Percentiles rank a stretch among this genome's conserved stretches.
Conservation (phyloP, 2,329 filamentous ascomycete genomes). For the Pyrenochaeta sp. region DNA sequence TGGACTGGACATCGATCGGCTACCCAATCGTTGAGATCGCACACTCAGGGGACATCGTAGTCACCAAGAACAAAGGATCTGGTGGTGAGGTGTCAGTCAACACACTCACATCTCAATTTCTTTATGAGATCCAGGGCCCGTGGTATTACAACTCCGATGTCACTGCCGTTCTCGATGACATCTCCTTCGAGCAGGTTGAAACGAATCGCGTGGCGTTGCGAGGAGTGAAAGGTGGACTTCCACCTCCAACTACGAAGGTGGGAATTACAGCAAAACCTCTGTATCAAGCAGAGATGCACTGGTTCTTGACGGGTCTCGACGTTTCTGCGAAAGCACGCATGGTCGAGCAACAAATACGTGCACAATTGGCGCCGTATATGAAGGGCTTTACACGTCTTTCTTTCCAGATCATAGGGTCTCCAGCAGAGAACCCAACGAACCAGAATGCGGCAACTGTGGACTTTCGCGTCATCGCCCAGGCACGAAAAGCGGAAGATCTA, state of each 20-base stretch:
- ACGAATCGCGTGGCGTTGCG: conserved; percentile 58
- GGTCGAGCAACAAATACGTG: conserved; percentile 29
- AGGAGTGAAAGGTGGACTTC: conserved; percentile 53
- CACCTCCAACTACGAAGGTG: conserved; percentile 59
- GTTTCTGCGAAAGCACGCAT: conserved; percentile 34
- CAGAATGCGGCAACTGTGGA: conserved; percentile 50
- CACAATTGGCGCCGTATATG: conserved; percentile 5
- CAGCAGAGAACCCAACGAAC: conserved; percentile 33
- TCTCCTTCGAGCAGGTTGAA: conserved; percentile 61
- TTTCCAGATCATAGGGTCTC: conserved; percentile 42
- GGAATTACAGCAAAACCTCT: conserved; percentile 33
- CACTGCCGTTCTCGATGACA: conserved; percentile 59
- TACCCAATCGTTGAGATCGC: conserved; percentile 43
- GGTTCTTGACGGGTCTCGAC: conserved; percentile 36
- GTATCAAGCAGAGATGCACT: conserved; percentile 39
- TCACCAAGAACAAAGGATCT: conserved; percentile 41
- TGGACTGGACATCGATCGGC: conserved; percentile 43
- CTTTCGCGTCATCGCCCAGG: conserved; percentile 41
- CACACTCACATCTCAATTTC: conserved; percentile 61
- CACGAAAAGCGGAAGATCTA: conserved; percentile 25
- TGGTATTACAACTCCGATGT: conserved; percentile 67
- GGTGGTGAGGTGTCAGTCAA: conserved; percentile 54
- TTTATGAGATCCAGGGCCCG: conserved; percentile 54
- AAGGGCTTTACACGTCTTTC: conserved; percentile 23
- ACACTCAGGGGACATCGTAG: conserved; percentile 29